Base-by-base conservation (phyloP, 2,329 filamentous ascomycete species). In the Scytalidium sp. region DNA sequence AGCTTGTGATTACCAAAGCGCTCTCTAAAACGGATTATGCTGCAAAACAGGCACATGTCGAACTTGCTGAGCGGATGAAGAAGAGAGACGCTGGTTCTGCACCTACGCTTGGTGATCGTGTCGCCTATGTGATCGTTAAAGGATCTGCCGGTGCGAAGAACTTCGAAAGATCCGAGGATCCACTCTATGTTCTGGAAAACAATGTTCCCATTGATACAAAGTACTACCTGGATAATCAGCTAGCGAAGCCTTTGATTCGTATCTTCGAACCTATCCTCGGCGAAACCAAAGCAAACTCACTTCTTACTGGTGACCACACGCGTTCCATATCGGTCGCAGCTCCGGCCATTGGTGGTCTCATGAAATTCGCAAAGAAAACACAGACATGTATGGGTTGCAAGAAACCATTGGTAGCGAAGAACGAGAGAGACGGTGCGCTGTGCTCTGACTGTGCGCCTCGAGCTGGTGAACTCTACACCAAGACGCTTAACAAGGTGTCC, bases 321-420 rank as follows among this genome's bases (percentile, higher is more conserved):
- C 87, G 94, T n/a, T 83, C 88, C 43, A 96, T 99, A 57, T 88
- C 90, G 1, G 90, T 97, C 20, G 92, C 93, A 2, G 94, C 90
- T 19, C 93, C 95, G 0, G 88, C 88, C 0, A 82, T 96, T 54
- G 94, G 94, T 50, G 94, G 94, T 0, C 75, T 99, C 56, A 99
- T 99, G 94, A 97, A 96, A 72, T 99, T 97, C 66, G 82, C 94
- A 27, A 97, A 96, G 75, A 97, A 96, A 75, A 99, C 94, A 3
- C 85, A 92, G 72, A 97, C 94, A 0, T 99, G 94, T 69, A 96
- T 99, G 88, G 94, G 92, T 3, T 99, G 94, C 82, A 99, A 97
- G 80, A 97, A 97, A 70, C 94, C 94, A 3, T 78, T 99, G 45
- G 84, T 82, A 6, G 84, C 83, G 52, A 88, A 89, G 59, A 81